A percentile compares a stretch with the other conserved stretches of the same genome.
Evolutionary conservation across 108 stramenopile genomes (phyloP).

Genomic region (Cyclotella sp.): DNA sequence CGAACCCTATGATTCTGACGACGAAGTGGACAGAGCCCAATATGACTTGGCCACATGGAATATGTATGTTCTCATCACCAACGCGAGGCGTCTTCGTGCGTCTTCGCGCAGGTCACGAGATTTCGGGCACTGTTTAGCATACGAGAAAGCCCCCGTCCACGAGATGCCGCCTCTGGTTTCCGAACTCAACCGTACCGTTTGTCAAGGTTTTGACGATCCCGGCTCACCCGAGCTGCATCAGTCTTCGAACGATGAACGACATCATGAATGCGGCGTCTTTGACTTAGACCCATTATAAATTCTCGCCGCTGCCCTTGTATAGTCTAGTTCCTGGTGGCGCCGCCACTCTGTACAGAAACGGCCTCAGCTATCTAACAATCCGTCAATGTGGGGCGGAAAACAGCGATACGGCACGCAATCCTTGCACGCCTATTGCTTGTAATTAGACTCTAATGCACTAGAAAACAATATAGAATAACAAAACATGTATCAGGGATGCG

Average conservation of each 20-base stretch:
- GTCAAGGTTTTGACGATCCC: constrained; percentile 5
- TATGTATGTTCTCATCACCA: constrained; percentile 29
- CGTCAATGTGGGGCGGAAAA: no score
- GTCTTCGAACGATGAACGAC: constrained; percentile 4
- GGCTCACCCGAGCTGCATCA: neutral
- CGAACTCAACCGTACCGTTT: neutral
- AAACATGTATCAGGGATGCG: no score
- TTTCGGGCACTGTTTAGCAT: neutral
- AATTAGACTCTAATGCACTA: no score
- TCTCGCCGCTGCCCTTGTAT: neutral
- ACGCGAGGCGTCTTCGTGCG: constrained; percentile 22
- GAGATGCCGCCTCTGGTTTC: no score
- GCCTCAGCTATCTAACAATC: neutral
- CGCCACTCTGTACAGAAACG: neutral
- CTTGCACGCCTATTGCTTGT: no score
- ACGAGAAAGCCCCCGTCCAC: neutral
- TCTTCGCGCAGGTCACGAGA: neutral
- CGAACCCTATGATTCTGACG: neutral
- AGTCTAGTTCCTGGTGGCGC: neutral
- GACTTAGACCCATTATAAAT: constrained; percentile 3
- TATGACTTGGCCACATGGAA: constrained; percentile 35
- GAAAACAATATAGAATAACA: no score
- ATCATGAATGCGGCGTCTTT: constrained; percentile 12
- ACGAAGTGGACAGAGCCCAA: constrained; percentile 12
- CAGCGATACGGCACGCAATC: no score